These are phyloP conservation scores for Talaromyces sp. DNA, from an alignment of 2,329 filamentous ascomycete species.

Conservation along the genomic window DNA sequence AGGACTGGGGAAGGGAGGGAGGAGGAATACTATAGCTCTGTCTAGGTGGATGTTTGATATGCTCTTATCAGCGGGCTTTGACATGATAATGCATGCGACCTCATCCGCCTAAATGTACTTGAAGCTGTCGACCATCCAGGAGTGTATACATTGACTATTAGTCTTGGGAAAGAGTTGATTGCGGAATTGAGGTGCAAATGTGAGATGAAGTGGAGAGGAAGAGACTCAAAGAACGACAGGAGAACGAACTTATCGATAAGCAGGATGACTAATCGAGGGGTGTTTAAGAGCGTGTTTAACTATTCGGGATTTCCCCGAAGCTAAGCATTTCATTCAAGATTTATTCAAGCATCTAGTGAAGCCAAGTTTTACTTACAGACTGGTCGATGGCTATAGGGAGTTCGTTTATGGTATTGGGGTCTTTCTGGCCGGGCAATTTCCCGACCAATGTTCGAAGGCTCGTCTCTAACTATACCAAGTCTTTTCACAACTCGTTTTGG, in stretches of 20 bases:
- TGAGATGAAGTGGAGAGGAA: not conserved
- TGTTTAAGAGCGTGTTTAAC: no score
- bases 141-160: not conserved
- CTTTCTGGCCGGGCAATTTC: no score
- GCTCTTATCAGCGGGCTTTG: slow-evolving; percentile 21
- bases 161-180: not conserved
- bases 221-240: not conserved
- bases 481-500: no score
- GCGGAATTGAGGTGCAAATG: not conserved
- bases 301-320: not conserved
- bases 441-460: no score
- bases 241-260: not conserved
- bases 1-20: not conserved
- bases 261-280: not conserved
- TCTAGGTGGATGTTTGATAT: slow-evolving; percentile 25
- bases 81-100: slow-evolving; percentile 21
- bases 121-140: not conserved
- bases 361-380: not conserved
- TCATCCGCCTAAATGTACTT: not conserved
- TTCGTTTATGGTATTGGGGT: not conserved
- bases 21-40: slow-evolving; percentile 28
- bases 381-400: not conserved
- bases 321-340: not conserved
- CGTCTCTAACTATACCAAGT: no score
- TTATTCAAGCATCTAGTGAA: no score